Percentiles rank a stretch among this genome's conserved stretches.
Conservation (phyloP, 108 stramenopile genomes). For the Phaeodactylum tricornutum region DNA sequence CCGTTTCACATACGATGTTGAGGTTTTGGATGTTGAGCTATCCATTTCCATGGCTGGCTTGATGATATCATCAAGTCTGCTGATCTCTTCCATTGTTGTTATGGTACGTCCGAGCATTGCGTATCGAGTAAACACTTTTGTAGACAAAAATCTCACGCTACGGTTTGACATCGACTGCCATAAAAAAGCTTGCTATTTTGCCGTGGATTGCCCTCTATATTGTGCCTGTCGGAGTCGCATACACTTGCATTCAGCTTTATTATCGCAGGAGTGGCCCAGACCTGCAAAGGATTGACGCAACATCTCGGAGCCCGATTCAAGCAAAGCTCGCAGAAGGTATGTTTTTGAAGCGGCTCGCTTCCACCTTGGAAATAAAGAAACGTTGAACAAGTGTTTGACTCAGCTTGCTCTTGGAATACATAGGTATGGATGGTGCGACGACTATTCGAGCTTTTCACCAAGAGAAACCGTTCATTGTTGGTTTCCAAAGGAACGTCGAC, state of each 20-base stretch:
- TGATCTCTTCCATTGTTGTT: slow-evolving; percentile 42
- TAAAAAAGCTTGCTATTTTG: slow-evolving; percentile 48
- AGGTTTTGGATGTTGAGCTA: slow-evolving; percentile 66
- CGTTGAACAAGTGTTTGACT: no score
- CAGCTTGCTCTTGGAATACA: no score
- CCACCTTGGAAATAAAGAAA: no score
- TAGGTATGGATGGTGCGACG: slow-evolving; percentile 80
- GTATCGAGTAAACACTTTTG: no score
- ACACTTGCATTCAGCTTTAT: slow-evolving; percentile 40
- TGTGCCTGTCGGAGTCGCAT: slow-evolving; percentile 33
- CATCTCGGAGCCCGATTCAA: slow-evolving; percentile 81
- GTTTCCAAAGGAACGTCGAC: slow-evolving; percentile 56
- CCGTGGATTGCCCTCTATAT: slow-evolving; percentile 53
- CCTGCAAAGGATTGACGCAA: slow-evolving; percentile 83
- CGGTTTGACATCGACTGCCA: slow-evolving; percentile 46
- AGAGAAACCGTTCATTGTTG: slow-evolving; percentile 43
- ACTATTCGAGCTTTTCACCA: slow-evolving; percentile 89
- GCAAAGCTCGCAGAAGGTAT: slow-evolving; percentile 82
- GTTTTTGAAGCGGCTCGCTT: no score
- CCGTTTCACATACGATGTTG: slow-evolving; percentile 90
- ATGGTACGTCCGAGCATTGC: slow-evolving; percentile 49
- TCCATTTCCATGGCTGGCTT: slow-evolving; percentile 61
- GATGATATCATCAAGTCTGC: slow-evolving; percentile 52
- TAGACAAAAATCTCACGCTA: slow-evolving; percentile 19
- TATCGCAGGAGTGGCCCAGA: slow-evolving; percentile 72